These are phyloP conservation scores for Rossbeevera mucosa DNA, from an alignment of 768 basidiomycete species.

Conservation along the genomic window DNA sequence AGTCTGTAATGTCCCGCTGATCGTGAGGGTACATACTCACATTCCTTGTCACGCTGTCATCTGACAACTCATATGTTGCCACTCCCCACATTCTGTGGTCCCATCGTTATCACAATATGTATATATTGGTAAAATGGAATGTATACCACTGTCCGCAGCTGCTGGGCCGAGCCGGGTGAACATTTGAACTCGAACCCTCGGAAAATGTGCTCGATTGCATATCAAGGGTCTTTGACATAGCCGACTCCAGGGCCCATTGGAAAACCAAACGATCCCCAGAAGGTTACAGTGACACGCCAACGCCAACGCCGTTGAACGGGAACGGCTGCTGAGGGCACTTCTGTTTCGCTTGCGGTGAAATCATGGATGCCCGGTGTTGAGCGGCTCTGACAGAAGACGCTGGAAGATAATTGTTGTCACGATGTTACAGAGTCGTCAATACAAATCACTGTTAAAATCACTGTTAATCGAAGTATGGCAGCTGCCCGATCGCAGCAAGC, in stretches of 20 bases:
- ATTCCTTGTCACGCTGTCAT: constrained; percentile 10
- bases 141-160: neutral
- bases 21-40: too few species aligned
- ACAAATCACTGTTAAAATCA: neutral
- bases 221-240: neutral
- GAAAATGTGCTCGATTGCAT: neutral
- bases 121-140: neutral
- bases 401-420: neutral
- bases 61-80: neutral
- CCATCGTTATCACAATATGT: too few species aligned
- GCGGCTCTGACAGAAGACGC: neutral
- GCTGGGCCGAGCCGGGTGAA: neutral
- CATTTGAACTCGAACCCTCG: neutral
- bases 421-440: neutral
- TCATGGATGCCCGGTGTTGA: neutral
- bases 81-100: too few species aligned
- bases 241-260: neutral
- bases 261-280: neutral
- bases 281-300: neutral
- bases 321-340: neutral
- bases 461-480: neutral
- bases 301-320: too few species aligned
- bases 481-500: neutral
- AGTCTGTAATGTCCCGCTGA: too few species aligned
- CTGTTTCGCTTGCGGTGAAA: neutral